Evolutionary conservation across 148 eudicot genomes (phyloP).

Genomic region (Beta vulgaris): DNA sequence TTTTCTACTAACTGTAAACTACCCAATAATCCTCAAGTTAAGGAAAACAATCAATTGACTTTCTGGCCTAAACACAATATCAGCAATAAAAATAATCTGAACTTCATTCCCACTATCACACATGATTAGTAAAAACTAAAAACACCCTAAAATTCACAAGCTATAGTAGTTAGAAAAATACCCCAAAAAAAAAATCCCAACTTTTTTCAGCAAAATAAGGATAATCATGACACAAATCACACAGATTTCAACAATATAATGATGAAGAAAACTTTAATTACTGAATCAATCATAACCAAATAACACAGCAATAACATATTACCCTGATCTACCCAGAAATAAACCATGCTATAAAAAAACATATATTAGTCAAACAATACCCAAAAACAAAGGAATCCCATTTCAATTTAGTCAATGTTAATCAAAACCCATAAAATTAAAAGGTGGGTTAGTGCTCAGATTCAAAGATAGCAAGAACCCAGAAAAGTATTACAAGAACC

Average conservation of each 20-base stretch:
- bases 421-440: conserved; percentile 21
- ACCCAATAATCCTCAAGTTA: background rate
- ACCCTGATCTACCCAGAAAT: conserved; percentile 22
- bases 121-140: background rate
- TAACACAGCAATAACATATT: background rate
- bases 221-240: background rate
- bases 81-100: background rate
- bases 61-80: background rate
- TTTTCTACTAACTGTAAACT: background rate
- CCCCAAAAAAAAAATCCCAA: background rate
- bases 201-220: background rate
- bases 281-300: background rate
- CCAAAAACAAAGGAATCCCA: conserved; percentile 15
- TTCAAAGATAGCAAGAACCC: background rate
- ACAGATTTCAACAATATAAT: conserved; percentile 10
- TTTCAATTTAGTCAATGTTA: background rate
- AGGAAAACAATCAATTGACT: conserved; percentile 9
- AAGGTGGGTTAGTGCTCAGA: conserved; percentile 2
- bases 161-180: background rate
- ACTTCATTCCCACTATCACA: background rate
- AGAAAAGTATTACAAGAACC: background rate
- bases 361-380: background rate
- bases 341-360: background rate
- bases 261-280: background rate
- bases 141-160: background rate